phyloP scores from a whole-genome alignment of 192 early-diverging fungal genomes.

The Spizellomyces punctatus region DNA sequence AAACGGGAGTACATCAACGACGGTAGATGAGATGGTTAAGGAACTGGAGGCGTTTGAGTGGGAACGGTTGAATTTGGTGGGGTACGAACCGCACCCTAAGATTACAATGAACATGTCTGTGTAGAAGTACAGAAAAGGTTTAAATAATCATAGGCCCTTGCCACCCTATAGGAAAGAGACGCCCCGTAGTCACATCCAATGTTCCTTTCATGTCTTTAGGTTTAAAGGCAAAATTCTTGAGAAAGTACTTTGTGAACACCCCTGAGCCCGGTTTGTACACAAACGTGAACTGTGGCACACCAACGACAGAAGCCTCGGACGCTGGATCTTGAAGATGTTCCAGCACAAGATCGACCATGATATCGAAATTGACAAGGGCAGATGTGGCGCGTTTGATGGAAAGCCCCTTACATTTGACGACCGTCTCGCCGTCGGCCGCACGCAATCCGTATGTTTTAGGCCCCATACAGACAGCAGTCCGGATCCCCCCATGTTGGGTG shows the following conservation, averaged over 20 bases:
- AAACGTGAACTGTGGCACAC: slow-evolving; percentile 2
- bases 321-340: no score
- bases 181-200: background rate
- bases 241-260: background rate
- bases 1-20: slow-evolving; percentile 52
- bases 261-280: background rate
- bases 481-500: background rate
- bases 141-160: no score
- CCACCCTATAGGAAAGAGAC: no score
- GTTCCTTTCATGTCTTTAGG: background rate
- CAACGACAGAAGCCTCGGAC: no score
- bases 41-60: slow-evolving; percentile 66
- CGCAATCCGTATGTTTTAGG: background rate
- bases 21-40: slow-evolving; percentile 43
- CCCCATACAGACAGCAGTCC: background rate
- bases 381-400: background rate
- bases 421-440: background rate
- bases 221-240: slow-evolving; percentile 2
- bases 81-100: slow-evolving; percentile 85
- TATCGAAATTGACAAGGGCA: background rate
- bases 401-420: background rate
- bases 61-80: slow-evolving; percentile 78
- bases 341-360: background rate
- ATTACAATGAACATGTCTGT: slow-evolving; percentile 96
- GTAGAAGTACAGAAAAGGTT: no score